A percentile compares a stretch with the other conserved stretches of the same genome.
These are phyloP conservation scores for Penicillium fuscoglaucum DNA, from an alignment of 2,329 filamentous ascomycete genomes.

Conservation along the genomic window DNA sequence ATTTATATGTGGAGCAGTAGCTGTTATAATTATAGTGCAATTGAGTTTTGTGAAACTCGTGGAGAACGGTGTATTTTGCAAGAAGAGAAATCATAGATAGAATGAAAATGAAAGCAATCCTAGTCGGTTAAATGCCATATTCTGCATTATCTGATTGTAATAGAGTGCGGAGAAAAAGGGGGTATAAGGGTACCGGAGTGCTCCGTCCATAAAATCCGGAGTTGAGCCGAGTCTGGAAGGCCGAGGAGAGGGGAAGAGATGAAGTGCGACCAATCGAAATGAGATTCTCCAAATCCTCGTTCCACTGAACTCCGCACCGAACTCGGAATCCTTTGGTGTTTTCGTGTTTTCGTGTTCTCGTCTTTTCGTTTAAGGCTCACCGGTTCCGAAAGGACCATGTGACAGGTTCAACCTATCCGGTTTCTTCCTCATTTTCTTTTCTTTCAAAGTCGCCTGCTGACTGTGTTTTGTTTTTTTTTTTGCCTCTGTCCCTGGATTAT, in stretches of 20 bases:
- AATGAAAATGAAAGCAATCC: neutral
- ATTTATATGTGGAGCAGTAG: neutral
- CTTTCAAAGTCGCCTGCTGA: slow-evolving; percentile 20
- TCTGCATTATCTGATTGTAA: neutral
- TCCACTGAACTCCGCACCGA: slow-evolving; percentile 21
- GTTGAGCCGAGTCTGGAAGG: slow-evolving; percentile 19
- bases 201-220: slow-evolving; percentile 13
- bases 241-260: slow-evolving; percentile 3
- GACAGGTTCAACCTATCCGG: slow-evolving; percentile 16
- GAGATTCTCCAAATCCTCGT: slow-evolving; percentile 18
- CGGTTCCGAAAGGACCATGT: slow-evolving; percentile 11
- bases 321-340: slow-evolving; percentile 8
- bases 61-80: slow-evolving; percentile 3
- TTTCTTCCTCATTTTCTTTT: slow-evolving; percentile 20
- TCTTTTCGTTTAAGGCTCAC: neutral
- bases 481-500: neutral
- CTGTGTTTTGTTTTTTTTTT: slow-evolving; percentile 9
- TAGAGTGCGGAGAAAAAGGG: slow-evolving; percentile 6
- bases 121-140: neutral
- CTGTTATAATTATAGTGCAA: neutral
- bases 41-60: neutral
- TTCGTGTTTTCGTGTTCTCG: neutral
- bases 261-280: slow-evolving; percentile 6
- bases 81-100: neutral
- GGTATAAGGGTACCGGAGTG: neutral